Percentiles rank a stretch among this genome's conserved stretches.
These are phyloP conservation scores for Tolypocladium tundrense DNA, from an alignment of 2,329 filamentous ascomycete species.

Conservation along the genomic window DNA sequence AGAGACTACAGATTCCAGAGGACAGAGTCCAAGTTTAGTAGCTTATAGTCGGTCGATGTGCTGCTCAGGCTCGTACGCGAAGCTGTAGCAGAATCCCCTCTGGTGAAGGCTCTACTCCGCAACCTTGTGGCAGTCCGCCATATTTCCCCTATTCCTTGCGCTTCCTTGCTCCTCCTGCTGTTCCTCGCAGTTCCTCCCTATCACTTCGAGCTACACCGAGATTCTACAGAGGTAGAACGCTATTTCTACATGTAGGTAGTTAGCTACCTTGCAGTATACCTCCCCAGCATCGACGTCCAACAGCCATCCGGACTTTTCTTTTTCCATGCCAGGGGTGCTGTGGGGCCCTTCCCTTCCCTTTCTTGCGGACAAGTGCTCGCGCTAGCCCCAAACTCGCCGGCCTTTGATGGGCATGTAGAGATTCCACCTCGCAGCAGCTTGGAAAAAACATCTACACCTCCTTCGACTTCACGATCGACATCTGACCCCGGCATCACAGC, in stretches of 20 bases:
- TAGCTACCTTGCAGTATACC: not conserved
- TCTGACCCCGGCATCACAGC: not conserved
- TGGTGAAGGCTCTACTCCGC: not conserved
- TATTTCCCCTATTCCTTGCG: not conserved
- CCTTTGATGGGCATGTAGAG: constrained; percentile 23
- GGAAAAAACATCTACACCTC: constrained; percentile 21
- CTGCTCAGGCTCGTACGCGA: not conserved
- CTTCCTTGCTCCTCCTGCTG: not conserved
- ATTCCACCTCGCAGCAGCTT: constrained; percentile 16
- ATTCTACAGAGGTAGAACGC: not conserved
- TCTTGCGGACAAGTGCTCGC: constrained; percentile 9
- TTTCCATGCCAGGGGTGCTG: not conserved
- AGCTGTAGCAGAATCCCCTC: not conserved
- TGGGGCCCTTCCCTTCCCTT: not conserved
- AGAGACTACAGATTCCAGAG: not conserved
- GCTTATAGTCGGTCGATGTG: not conserved
- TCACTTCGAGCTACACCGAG: not conserved
- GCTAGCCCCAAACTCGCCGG: constrained; percentile 22
- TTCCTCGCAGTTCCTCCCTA: not conserved
- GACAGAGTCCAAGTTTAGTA: not conserved
- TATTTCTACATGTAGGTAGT: no score
- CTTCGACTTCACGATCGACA: constrained; percentile 1
- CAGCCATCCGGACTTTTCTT: not conserved
- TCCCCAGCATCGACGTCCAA: no score
- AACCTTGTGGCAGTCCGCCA: not conserved